Percentiles rank a stretch among this genome's conserved stretches.
Evolutionary conservation across 2,329 filamentous ascomycete species (phyloP).

Genomic region (Pseudocercospora fuligena): DNA sequence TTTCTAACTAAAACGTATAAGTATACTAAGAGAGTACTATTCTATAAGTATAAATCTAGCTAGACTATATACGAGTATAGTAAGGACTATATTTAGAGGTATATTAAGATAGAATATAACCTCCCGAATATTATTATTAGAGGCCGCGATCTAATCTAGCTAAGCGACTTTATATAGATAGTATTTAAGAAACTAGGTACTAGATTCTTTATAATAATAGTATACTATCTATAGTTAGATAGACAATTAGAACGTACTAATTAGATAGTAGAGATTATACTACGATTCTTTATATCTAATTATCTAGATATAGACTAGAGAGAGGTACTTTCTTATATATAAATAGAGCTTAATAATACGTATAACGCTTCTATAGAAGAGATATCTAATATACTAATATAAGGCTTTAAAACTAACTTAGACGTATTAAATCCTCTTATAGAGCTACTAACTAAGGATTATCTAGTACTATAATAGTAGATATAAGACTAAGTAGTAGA

Average conservation of each 20-base stretch:
- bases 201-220: not conserved
- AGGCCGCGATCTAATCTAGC: not conserved
- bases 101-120: not conserved
- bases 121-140: not conserved
- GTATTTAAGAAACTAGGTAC: not conserved
- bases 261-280: not conserved
- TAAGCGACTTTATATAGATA: not conserved
- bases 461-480: not conserved
- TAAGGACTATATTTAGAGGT: not conserved
- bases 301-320: not conserved
- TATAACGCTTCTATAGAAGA: not conserved
- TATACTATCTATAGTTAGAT: not conserved
- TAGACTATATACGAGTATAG: not conserved
- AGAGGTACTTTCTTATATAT: not conserved
- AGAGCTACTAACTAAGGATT: not conserved
- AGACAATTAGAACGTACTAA: not conserved
- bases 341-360: not conserved
- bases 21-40: not conserved
- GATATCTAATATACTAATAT: not conserved
- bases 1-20: constrained; percentile 2
- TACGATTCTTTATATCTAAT: not conserved
- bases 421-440: not conserved
- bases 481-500: not conserved
- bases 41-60: not conserved
- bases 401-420: constrained; percentile 1